Evolutionary conservation across 805 yeast genomes (phyloP), one percentile per base, ranked within the genome.

Genomic region (Zygotorulaspora danielsina): DNA sequence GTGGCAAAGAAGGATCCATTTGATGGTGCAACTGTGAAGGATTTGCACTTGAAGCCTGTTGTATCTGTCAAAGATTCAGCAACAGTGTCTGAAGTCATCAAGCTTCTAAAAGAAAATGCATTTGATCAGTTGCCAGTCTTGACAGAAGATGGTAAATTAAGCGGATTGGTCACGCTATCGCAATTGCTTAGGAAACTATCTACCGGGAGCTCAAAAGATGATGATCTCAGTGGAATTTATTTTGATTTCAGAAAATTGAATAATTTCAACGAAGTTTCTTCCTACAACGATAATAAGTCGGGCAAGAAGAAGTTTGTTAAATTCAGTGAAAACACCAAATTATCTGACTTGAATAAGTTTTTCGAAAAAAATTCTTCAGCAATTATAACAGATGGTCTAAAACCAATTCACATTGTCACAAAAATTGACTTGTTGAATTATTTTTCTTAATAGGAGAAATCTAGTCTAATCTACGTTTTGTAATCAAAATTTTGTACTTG

Each of bases 61-160:
- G 86, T 84, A 38, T 75, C 90, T 28, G 87, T 84, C 35, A 67
- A 73, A 36, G 72, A 73, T 36, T 63, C 71, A 36, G 83, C 81
- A 48, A 71, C 77, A 27, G 75, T 81, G 34, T 70, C 75, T 25
- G 73, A 72, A 45, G 88, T 86, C 24, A 78, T 84, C 57, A 76
- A 78, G 51, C 70, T 83, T 42, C 69, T 85, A 59, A 83, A 80
- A 53, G 73, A 75, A 38, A 81, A 84, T 56, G 88, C 87, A 1
- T 85, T 84, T 53, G 95, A 85, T 60, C 95, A 85, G 65, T 68
- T 85, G 51, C 95, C 95, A 15, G 94, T 85, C 2, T 72, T 84
- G 49, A 53, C 67, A 32, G 55, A 55, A 26, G 66, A 70, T 21
- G 83, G 81, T 20, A 77, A 80, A 50, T 71, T 85, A 47, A 69